A percentile compares a stretch with the other conserved stretches of the same genome.
These are phyloP conservation scores for Stephania cephalantha DNA, from an alignment of 164 flowering plant species.

Conservation along the genomic window DNA sequence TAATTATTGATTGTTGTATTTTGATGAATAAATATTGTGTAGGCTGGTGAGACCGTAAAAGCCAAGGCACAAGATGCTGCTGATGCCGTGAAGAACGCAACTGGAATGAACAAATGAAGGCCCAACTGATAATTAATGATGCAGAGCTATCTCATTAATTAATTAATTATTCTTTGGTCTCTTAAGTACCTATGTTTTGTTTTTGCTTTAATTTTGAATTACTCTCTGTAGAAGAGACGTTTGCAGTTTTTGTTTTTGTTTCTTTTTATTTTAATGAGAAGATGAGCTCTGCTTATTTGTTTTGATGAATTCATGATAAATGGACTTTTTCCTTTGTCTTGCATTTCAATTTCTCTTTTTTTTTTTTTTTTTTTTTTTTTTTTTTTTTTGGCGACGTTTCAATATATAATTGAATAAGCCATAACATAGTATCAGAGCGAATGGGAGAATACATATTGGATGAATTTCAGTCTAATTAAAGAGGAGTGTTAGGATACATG, in stretches of 20 bases:
- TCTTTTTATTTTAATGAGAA: not conserved
- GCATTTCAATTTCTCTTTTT: not conserved
- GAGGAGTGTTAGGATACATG: too few species aligned
- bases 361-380: too few species aligned
- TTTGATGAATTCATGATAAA: not conserved
- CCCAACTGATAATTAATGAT: not conserved
- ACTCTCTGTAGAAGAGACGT: not conserved
- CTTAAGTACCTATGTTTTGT: not conserved
- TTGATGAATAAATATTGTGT: not conserved
- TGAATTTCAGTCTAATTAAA: too few species aligned
- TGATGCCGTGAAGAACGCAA: slow-evolving; percentile 33
- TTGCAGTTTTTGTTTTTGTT: not conserved
- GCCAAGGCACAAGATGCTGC: slow-evolving; percentile 38
- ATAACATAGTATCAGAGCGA: too few species aligned
- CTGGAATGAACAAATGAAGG: slow-evolving; percentile 39
- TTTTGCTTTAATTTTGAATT: not conserved
- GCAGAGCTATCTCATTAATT: not conserved
- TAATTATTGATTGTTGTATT: not conserved
- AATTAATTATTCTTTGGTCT: not conserved
- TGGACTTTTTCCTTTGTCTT: not conserved
- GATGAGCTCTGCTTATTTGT: not conserved
- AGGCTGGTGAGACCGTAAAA: slow-evolving; percentile 37
- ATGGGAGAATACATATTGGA: too few species aligned
- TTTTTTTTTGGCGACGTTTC: too few species aligned
- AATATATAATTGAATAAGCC: too few species aligned